phyloP scores from a whole-genome alignment of 306 rosid genomes.

The Hylodesmum podocarpum region DNA sequence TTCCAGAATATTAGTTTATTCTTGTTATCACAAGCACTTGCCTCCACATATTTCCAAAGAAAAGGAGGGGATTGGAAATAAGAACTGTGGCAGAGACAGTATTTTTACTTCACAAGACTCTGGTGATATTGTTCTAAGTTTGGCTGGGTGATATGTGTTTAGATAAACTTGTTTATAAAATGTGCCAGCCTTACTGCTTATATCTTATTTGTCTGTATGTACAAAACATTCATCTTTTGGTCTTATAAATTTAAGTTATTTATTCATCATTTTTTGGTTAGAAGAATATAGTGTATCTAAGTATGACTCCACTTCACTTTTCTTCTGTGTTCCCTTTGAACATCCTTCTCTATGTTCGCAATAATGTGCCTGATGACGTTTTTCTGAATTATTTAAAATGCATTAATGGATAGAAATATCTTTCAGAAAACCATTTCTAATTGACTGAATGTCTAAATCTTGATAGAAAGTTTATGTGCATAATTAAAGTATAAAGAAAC shows the following conservation, averaged over 20 bases:
- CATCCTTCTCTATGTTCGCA: too few relatives aligned
- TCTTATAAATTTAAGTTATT: background rate
- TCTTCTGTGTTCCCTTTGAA: constrained; percentile 1
- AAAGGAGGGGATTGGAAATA: background rate
- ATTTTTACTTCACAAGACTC: background rate
- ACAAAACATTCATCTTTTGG: background rate
- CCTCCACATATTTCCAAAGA: background rate
- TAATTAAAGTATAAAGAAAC: background rate
- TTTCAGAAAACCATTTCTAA: constrained; percentile 18
- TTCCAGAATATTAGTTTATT: constrained; percentile 4
- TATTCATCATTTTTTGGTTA: background rate
- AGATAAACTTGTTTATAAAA: background rate
- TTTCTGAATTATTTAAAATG: constrained; percentile 19
- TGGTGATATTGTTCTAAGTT: background rate
- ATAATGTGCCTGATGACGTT: constrained; percentile 1
- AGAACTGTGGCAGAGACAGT: background rate
- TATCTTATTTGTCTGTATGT: background rate
- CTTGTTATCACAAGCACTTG: background rate
- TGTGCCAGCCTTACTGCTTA: background rate
- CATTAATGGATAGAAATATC: background rate
- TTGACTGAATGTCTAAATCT: background rate
- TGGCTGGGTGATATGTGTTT: background rate
- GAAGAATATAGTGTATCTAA: background rate
- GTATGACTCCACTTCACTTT: background rate
- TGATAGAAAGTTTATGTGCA: background rate